Percentiles rank a stretch among this genome's conserved stretches.
Evolutionary conservation across 495 filamentous ascomycete species (phyloP).

Genomic region (Aspergillus coremiiformis): DNA sequence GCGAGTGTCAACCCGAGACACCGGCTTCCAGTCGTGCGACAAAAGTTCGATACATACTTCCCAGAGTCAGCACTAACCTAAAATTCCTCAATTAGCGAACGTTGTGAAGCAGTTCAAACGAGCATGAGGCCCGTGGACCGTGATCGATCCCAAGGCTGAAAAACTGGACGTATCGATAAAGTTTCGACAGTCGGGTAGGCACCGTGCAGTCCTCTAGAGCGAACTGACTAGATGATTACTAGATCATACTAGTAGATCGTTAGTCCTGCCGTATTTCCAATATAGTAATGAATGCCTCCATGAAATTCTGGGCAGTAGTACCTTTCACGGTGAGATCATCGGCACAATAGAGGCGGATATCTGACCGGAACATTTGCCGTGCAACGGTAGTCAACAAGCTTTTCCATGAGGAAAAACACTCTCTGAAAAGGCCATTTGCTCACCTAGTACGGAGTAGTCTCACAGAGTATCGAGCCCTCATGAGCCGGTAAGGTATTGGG

Average conservation of each 20-base stretch:
- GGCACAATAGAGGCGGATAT: neutral
- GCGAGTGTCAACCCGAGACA: neutral
- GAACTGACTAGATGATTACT: neutral
- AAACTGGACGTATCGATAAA: neutral
- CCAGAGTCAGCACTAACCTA: neutral
- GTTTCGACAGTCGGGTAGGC: neutral
- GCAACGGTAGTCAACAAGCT: neutral
- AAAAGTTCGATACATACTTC: neutral
- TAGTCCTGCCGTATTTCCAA: neutral
- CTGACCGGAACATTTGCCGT: neutral
- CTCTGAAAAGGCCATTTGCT: neutral
- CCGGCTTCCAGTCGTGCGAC: neutral
- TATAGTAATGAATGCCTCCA: neutral
- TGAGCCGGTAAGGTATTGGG: neutral
- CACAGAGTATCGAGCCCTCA: neutral
- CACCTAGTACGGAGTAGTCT: no score
- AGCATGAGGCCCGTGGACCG: neutral
- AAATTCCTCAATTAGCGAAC: neutral
- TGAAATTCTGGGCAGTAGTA: neutral
- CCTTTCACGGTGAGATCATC: neutral
- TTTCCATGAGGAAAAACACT: neutral
- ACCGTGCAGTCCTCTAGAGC: neutral
- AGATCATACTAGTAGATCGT: neutral
- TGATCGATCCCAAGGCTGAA: neutral
- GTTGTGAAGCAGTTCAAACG: neutral